A percentile compares a stretch with the other conserved stretches of the same genome.
phyloP scores from a whole-genome alignment of 2,329 filamentous ascomycete species.

The Dothiorella sarmentorum region DNA sequence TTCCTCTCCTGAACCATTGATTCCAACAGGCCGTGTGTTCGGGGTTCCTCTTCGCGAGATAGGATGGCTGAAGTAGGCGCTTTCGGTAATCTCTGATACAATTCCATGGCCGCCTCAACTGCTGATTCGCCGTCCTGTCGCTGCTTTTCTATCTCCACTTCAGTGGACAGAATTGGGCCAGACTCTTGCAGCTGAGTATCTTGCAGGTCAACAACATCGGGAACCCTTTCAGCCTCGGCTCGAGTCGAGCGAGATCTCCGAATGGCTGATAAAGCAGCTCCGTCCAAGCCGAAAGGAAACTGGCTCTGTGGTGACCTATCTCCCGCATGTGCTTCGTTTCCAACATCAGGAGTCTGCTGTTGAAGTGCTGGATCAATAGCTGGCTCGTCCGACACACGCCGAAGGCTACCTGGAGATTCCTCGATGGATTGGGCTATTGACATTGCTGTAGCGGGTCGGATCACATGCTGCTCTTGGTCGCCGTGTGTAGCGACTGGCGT shows the following conservation, averaged over 20 bases:
- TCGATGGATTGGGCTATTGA: neutral
- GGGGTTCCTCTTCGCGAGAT: neutral
- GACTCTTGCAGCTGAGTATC: neutral
- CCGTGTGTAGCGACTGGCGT: neutral
- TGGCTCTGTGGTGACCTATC: too few relatives aligned
- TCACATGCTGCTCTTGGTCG: neutral
- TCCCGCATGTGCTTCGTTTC: neutral
- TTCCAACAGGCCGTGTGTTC: neutral
- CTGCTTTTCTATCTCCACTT: neutral
- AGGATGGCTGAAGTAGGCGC: too few relatives aligned
- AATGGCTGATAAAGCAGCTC: neutral
- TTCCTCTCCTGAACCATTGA: neutral
- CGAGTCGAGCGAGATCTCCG: neutral
- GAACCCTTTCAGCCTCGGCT: neutral
- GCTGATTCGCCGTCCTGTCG: neutral
- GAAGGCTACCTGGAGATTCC: neutral
- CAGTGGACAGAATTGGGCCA: neutral
- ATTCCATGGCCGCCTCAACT: neutral
- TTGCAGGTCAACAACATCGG: neutral
- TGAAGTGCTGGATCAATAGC: neutral
- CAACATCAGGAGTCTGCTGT: neutral
- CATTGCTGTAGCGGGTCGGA: conserved; percentile 3
- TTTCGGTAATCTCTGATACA: too few relatives aligned
- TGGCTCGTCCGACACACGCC: neutral
- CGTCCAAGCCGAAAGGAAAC: neutral